Evolutionary conservation across 768 basidiomycete genomes (phyloP), one percentile per base, ranked within the genome.

Genomic region (Lyophyllum decastes): DNA sequence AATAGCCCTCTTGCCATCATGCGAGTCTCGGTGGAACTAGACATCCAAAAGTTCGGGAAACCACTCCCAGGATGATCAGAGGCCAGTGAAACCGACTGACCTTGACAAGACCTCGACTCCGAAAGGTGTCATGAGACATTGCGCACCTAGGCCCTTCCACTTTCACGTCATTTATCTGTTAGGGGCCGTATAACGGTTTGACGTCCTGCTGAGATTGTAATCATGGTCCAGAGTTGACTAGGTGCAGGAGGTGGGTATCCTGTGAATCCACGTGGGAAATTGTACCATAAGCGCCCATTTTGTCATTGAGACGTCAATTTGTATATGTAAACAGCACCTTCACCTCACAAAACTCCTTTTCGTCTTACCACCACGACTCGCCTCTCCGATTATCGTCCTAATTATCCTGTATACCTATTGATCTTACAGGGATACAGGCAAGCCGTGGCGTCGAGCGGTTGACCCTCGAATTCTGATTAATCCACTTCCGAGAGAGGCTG

Each of bases 201-300:
- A 38, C 16, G 35, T 38, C 35, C 4, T 38, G 35, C 14, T 38
- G 16, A 38, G 35, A 38, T 38, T 12, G 16, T 16, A 38, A 38
- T 38, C 35, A 38, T 11, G 16, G 3, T 38, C 3, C 14, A 38
- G 16, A 38, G 35, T 16, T 30, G 10, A 10, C 30, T 30, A 30
- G 5, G 30, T 10, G 35, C 35, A 6, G 11, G 35, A 12, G 35
- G 16, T 45, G 44, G 44, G 19, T n/a, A 21, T 10, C 24, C 44
- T 45, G 44, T 45, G 41, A 47, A 38, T 38, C 41, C 33, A 49
- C 59, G 59, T 60, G 59, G 59, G 55, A 60, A 12, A 46, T 24
- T 55, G 38, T 55, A 38, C 49, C 59, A 55, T 60, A 60, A 60
- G 54, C 59, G 55, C 50, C 51, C 51, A 43, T 50, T 49, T 51